Base-by-base conservation (phyloP, 306 rosid genomes). In the Vigna reflexopilosa region DNA sequence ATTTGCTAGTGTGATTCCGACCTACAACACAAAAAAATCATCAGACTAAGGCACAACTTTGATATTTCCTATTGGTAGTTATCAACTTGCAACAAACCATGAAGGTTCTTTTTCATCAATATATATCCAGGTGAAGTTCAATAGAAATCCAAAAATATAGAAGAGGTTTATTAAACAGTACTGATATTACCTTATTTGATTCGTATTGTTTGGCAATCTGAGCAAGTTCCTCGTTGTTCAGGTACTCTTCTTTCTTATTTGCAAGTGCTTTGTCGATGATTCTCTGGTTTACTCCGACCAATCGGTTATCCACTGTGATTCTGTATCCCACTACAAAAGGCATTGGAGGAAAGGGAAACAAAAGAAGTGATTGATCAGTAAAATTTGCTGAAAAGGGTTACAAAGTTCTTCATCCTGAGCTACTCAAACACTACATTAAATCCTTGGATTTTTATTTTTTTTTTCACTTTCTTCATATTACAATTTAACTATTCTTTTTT, bases 321-420 rank as follows among this genome's bases (percentile, higher is more conserved):
- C 51, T 75, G 87, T 90, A 90, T 16, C 98, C 96, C 97, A 90
- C 98, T 93, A 13, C 47, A 79, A 77, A 24, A 50, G 49, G 17
- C 51, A 78, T 78, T 57, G 66, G 73, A 68, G n/a, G 17, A 22
- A 49, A 14, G 9, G 9, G 22, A 64, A 72, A 61, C 49, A 54
- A 34, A 11, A 61, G 4, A 51, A 51, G n/a, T 52, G 17, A 70
- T 22, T 51, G 34, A 56, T 69, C 47, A 79, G 72, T 64, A 47
- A 79, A 83, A 75, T 49, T 17, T 45, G 9, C 42, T 7, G 59
- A 38, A 16, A 67, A 81, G 38, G 62, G 70, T 51, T 10, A 9
- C 17, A 14, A 15, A 48, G 34, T 7, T 73, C 24, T 13, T 59
- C 55, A 51, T 50, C 58, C 8, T 74, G n/a, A 38, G 54, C 58